Base-by-base conservation (phyloP, 1,139 yeast genomes). In the Scheffersomyces lignicola region DNA sequence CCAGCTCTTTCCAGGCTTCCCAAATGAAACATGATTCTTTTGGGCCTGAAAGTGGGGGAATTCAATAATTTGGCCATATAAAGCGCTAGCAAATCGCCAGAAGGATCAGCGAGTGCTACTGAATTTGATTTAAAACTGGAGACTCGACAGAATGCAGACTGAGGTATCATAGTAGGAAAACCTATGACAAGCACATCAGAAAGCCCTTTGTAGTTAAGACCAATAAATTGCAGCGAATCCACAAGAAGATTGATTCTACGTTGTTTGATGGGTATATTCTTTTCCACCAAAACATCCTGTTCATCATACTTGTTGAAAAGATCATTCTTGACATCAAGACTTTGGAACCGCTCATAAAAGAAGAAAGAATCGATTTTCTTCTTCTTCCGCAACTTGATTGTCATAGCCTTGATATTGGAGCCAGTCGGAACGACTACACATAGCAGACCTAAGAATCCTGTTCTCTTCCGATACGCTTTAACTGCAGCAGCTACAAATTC, bases 21-120 rank as follows among this genome's bases (percentile, higher is more conserved):
- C 7, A 26, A 6, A 15, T 26, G 10, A 21, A 26, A 26, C n/a
- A 16, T 10, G 13, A 26, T 26, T 5, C 11, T 26, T 42, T 36
- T 13, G 42, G 33, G 13, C 38, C 41, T 22, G 42, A 31, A 6
- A 37, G 33, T 5, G 5, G 29, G 29, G 6, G 29, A 26, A 7
- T 6, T 26, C 11, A 26, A 26, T 15, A 54, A 35, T 36, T 48
- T 52, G 18, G 41, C 38, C 9, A 56, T 32, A 36, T 58, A 58
- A 18, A 47, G 50, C 14, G 39, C 34, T n/a, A 45, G 36, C 29
- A 61, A 44, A 38, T 60, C 64, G 27, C 46, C 45, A 22, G 44
- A 37, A 2, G 65, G 63, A 25, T 55, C 51, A n/a, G 41, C 36
- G 7, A 60, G 40, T 13, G 65, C 65, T 29, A 5, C n/a, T n/a